Evolutionary conservation across 768 basidiomycete genomes (phyloP).

Genomic region (Brasilioporus rufonigricans): DNA sequence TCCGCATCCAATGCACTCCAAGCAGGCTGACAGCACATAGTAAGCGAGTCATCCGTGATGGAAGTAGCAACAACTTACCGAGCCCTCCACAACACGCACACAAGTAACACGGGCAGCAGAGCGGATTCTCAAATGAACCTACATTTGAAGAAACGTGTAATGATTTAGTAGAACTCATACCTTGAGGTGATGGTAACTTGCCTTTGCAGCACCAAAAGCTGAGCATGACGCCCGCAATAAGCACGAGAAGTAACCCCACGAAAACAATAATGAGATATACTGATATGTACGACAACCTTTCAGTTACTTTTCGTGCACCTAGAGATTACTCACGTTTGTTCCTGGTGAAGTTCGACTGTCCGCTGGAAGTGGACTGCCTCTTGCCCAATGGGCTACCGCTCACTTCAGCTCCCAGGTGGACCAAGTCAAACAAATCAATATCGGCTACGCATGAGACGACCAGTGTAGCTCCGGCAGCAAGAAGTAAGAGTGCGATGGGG

Average conservation of each 20-base stretch:
- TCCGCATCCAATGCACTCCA: conserved; percentile 71
- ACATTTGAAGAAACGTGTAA: background rate
- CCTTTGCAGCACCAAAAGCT: conserved; percentile 68
- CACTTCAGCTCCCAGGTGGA: conserved; percentile 27
- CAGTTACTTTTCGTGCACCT: background rate
- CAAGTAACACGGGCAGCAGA: conserved; percentile 69
- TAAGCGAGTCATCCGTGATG: conserved; percentile 2
- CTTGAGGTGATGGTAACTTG: conserved; percentile 14
- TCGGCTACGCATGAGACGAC: conserved; percentile 33
- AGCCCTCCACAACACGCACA: conserved; percentile 73
- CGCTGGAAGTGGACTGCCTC: conserved; percentile 22
- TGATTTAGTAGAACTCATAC: background rate
- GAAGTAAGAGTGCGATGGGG: conserved; percentile 32
- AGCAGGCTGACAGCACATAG: conserved; percentile 43
- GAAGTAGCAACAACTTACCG: conserved; percentile 36
- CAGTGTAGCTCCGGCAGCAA: conserved; percentile 31
- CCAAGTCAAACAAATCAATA: conserved; percentile 20
- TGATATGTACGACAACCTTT: conserved; percentile 17
- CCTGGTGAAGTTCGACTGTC: conserved; percentile 35
- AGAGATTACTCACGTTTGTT: conserved; percentile 39
- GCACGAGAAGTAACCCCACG: conserved; percentile 56
- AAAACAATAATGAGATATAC: conserved; percentile 66
- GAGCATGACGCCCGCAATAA: conserved; percentile 55
- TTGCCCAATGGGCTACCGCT: conserved; percentile 29
- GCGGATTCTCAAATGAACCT: conserved; percentile 61